Evolutionary conservation across 2,329 filamentous ascomycete species (phyloP).

Genomic region (Verticillium tricorpus): DNA sequence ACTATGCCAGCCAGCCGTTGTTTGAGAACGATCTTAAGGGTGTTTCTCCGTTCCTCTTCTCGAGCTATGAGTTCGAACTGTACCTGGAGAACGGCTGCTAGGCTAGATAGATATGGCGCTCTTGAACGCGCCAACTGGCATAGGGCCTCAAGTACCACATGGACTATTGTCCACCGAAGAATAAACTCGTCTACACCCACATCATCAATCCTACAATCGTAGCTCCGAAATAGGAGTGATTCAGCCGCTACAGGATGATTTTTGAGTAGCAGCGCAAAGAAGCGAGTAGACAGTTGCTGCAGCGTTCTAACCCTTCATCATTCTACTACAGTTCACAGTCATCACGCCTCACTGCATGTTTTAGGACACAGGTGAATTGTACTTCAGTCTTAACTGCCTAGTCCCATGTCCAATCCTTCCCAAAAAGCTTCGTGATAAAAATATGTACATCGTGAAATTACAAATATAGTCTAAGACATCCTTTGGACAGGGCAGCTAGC

Average conservation of each 20-base stretch:
- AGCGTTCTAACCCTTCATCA: not conserved
- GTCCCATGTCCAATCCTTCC: not conserved
- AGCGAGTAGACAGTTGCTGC: too few relatives aligned
- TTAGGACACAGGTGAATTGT: not conserved
- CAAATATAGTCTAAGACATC: not conserved
- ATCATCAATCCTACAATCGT: too few relatives aligned
- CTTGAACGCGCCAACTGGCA: not conserved
- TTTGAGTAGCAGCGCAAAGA: too few relatives aligned
- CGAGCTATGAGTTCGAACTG: slow-evolving; percentile 18
- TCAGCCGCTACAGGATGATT: too few relatives aligned
- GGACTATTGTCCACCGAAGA: too few relatives aligned
- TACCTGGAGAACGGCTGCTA: slow-evolving; percentile 2
- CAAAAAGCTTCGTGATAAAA: not conserved
- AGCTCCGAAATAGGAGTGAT: too few relatives aligned
- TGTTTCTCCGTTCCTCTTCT: slow-evolving; percentile 18
- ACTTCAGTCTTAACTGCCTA: not conserved
- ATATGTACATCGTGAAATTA: slow-evolving; percentile 5
- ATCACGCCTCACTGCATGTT: not conserved
- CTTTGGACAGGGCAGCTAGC: not conserved
- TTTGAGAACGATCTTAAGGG: slow-evolving; percentile 21
- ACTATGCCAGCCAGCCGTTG: slow-evolving; percentile 18
- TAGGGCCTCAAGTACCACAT: too few relatives aligned
- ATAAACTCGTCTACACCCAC: too few relatives aligned
- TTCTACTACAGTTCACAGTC: not conserved
- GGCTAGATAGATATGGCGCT: not conserved